Evolutionary conservation across 2,329 filamentous ascomycete genomes (phyloP).

Genomic region (Fusarium brevicatenulatum): DNA sequence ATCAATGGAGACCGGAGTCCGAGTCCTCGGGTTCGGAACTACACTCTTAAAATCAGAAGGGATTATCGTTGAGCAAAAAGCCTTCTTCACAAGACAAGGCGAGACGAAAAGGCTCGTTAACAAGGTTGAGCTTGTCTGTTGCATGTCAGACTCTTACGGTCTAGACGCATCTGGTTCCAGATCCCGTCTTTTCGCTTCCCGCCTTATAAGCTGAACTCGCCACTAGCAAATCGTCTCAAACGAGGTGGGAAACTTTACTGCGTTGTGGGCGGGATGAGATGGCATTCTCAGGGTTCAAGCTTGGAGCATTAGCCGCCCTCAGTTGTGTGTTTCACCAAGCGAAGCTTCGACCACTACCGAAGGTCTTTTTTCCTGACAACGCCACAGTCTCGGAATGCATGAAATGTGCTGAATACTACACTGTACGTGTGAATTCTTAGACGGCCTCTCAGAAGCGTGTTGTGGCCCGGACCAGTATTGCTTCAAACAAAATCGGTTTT

Average conservation of each 20-base stretch:
- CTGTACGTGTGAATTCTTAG: no score
- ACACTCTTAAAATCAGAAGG: neutral
- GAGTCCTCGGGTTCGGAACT: neutral
- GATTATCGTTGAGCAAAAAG: conserved; percentile 14
- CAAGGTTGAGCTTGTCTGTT: conserved; percentile 19
- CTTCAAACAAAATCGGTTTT: no score
- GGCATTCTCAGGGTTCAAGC: neutral
- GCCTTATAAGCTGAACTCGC: conserved; percentile 18
- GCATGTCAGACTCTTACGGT: conserved; percentile 7
- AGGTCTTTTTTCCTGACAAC: conserved; percentile 8
- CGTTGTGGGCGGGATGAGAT: neutral
- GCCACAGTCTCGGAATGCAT: conserved; percentile 22
- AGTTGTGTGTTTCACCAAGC: conserved; percentile 37
- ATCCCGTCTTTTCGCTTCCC: neutral
- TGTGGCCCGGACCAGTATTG: no score
- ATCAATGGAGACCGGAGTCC: conserved; percentile 19
- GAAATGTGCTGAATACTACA: neutral
- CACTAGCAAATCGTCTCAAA: conserved; percentile 9
- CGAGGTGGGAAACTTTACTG: neutral
- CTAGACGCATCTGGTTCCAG: conserved; percentile 14
- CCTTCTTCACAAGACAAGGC: neutral
- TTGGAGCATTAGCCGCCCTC: neutral
- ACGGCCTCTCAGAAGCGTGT: no score
- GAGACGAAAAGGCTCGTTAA: neutral
- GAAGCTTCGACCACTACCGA: conserved; percentile 10